phyloP scores from a whole-genome alignment of 768 basidiomycete genomes.

The Serpula lacrymans region DNA sequence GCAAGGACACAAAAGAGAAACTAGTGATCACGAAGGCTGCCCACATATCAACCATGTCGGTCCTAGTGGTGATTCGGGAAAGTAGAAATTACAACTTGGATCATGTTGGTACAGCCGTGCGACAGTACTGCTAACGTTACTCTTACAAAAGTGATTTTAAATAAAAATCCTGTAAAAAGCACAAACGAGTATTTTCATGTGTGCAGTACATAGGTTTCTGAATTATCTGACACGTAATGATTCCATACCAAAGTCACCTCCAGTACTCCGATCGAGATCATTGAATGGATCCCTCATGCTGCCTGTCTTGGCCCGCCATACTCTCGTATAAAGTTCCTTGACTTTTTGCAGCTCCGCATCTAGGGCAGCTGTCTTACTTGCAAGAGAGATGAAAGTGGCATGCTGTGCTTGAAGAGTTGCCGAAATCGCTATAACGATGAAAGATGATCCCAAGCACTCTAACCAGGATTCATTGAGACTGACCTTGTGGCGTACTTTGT shows the following conservation, averaged over 20 bases:
- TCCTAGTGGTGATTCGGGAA: too few species aligned
- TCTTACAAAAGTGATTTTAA: too few species aligned
- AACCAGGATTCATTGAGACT: slow-evolving; percentile 8
- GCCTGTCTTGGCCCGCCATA: slow-evolving; percentile 78
- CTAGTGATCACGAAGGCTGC: too few species aligned
- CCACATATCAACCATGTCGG: too few species aligned
- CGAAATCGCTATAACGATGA: slow-evolving; percentile 51
- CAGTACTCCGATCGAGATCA: slow-evolving; percentile 37
- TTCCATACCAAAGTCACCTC: slow-evolving; percentile 44
- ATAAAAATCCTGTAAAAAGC: too few species aligned
- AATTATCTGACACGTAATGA: slow-evolving; percentile 17
- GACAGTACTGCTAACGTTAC: too few species aligned
- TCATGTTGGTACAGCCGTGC: too few species aligned
- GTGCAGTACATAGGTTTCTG: too few species aligned
- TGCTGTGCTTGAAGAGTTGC: slow-evolving; percentile 81
- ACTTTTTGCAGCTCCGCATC: slow-evolving; percentile 76
- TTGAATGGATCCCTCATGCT: slow-evolving; percentile 84
- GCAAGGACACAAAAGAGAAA: too few species aligned
- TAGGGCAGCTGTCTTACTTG: slow-evolving; percentile 69
- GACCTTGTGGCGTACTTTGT: slow-evolving; percentile 76
- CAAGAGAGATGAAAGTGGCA: slow-evolving; percentile 70
- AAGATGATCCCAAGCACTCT: slow-evolving; percentile 5
- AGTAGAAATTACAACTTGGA: too few species aligned
- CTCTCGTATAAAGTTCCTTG: slow-evolving; percentile 68
- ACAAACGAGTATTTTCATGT: too few species aligned